phyloP scores from a whole-genome alignment of 2,329 filamentous ascomycete species.

The Cladosporium halotolerans region DNA sequence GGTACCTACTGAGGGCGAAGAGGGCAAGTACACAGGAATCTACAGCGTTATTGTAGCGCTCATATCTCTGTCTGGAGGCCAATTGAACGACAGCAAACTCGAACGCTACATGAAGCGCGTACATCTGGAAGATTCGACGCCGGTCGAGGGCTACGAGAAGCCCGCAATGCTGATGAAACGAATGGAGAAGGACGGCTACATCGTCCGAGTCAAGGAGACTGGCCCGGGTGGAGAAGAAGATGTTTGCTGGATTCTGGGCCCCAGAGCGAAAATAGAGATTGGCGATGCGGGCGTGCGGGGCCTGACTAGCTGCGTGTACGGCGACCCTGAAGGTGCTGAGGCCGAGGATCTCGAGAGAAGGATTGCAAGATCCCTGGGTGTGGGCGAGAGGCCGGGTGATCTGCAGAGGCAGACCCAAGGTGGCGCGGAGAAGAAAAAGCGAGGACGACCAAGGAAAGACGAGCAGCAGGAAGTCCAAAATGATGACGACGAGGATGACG shows the following conservation, averaged over 20 bases:
- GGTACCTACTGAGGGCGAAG: constrained; percentile 58
- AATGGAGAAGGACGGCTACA: constrained; percentile 76
- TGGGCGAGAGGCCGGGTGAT: constrained; percentile 14
- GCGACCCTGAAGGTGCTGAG: constrained; percentile 22
- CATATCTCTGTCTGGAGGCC: constrained; percentile 65
- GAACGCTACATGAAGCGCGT: constrained; percentile 67
- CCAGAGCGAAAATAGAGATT: constrained; percentile 78
- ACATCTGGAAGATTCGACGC: constrained; percentile 69
- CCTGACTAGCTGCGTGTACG: constrained; percentile 57
- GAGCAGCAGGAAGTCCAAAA: constrained; percentile 13
- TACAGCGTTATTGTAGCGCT: constrained; percentile 75
- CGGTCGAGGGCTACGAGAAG: constrained; percentile 48
- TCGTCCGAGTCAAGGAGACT: constrained; percentile 66
- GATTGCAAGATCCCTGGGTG: constrained; percentile 29
- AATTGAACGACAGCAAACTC: constrained; percentile 71
- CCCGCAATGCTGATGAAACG: constrained; percentile 69
- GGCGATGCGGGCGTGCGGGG: constrained; percentile 68
- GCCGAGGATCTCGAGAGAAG: constrained; percentile 29
- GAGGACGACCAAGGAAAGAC: constrained; percentile 13
- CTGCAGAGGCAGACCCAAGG: neutral
- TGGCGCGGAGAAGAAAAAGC: constrained; percentile 13
- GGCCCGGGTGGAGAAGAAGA: constrained; percentile 62
- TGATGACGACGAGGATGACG: constrained; percentile 14
- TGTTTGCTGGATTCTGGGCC: constrained; percentile 77
- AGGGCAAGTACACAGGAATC: constrained; percentile 74